Conservation (phyloP, 1,139 yeast species). For the Barnettozyma hawaiiensis region DNA sequence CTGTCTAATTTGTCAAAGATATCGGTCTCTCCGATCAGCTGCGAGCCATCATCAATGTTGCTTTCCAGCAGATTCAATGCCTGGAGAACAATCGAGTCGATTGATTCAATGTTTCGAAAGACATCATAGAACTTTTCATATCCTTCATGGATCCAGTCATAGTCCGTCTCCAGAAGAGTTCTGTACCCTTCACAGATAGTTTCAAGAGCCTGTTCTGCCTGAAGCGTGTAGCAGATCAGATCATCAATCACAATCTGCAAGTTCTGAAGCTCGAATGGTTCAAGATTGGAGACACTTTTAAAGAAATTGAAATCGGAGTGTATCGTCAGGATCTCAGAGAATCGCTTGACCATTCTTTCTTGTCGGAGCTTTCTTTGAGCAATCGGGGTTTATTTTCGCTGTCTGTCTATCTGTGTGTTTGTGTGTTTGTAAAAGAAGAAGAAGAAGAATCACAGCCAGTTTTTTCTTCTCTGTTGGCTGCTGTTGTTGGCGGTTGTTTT, state of each 20-base stretch:
- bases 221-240: slow-evolving; percentile 17
- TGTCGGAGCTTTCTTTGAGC: no score
- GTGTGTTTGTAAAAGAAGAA: no score
- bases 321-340: slow-evolving; percentile 22
- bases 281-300: slow-evolving; percentile 20
- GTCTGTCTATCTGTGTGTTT: no score
- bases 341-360: slow-evolving; percentile 11
- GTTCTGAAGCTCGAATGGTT: slow-evolving; percentile 22
- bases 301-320: slow-evolving; percentile 23
- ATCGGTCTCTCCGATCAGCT: slow-evolving; percentile 18
- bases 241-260: slow-evolving; percentile 19
- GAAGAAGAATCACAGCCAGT: no score
- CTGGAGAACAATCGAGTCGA: slow-evolving; percentile 44
- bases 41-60: slow-evolving; percentile 18
- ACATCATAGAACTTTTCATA: slow-evolving; percentile 38
- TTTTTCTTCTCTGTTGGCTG: no score
- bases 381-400: no score
- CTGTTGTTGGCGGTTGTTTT: no score
- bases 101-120: slow-evolving; percentile 34
- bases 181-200: slow-evolving; percentile 5
- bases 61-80: slow-evolving; percentile 36
- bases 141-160: slow-evolving; percentile 49
- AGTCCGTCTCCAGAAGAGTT: slow-evolving; percentile 3
- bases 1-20: slow-evolving; percentile 29
- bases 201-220: slow-evolving; percentile 15